Conservation (phyloP, 1,139 yeast genomes). For the Neolecta irregularis region DNA sequence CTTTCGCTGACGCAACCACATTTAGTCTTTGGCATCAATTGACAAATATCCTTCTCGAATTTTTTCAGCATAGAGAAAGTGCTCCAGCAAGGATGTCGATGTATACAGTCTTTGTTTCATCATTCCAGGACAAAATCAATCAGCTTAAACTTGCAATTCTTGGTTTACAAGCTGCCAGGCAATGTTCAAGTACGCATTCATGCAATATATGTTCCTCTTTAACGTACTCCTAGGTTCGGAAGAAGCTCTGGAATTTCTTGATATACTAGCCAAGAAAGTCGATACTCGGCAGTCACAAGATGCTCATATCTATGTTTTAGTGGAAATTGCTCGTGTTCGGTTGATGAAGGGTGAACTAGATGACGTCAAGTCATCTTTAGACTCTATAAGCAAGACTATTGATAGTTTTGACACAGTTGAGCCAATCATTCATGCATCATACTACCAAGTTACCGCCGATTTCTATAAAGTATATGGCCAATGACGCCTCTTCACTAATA, state of each 20-base stretch:
- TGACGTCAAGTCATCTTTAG: constrained; percentile 56
- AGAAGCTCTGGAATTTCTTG: constrained; percentile 44
- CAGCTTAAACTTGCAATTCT: constrained; percentile 66
- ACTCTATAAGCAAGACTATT: constrained; percentile 41
- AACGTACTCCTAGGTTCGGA: constrained; percentile 20
- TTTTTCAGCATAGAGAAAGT: constrained; percentile 41
- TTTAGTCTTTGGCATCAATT: constrained; percentile 49
- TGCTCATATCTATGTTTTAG: constrained; percentile 48
- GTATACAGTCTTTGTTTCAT: constrained; percentile 53
- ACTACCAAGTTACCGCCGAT: constrained; percentile 66
- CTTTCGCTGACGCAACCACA: not conserved
- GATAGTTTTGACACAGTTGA: constrained; percentile 50
- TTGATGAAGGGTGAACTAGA: constrained; percentile 42
- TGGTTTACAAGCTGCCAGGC: constrained; percentile 42
- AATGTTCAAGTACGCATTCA: constrained; percentile 24
- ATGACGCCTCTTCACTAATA: not conserved
- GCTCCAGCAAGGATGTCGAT: constrained; percentile 45
- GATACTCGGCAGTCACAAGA: constrained; percentile 30
- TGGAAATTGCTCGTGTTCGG: constrained; percentile 64
- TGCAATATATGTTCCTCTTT: not conserved
- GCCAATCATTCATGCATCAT: constrained; percentile 64
- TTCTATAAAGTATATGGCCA: constrained; percentile 34
- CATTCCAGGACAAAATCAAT: constrained; percentile 57
- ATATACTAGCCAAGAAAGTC: constrained; percentile 36
- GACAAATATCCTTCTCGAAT: constrained; percentile 48